Base-by-base conservation (phyloP, 2,329 filamentous ascomycete genomes). In the Ophiostoma novo-ulmi region DNA sequence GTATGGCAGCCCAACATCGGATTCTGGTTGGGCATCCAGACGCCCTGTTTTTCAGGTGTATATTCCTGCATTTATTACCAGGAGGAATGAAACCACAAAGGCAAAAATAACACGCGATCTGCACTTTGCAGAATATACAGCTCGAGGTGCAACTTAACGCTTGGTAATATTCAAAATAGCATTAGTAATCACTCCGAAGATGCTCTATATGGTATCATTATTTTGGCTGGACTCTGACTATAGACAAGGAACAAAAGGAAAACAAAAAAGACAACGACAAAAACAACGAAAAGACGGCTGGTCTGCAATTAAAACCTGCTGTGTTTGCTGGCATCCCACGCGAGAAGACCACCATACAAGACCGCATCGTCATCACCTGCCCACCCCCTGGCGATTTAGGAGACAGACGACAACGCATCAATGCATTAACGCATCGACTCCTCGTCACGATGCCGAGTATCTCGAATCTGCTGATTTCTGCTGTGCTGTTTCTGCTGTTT, bases 1-100 rank as follows among this genome's bases (percentile, higher is more conserved):
- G 26, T 63, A 63, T 63, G 58, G 58, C 58, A 63, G 58, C 58
- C 58, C 58, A 63, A 63, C 31, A 31, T 63, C 31, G 31, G 31
- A 31, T 8, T 22, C 7, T 63, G 58, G 58, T 63, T 63, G 58
- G 58, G 58, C 58, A 63, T 35, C 58, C 58, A 63, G 31, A 17
- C 58, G 58, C 52, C 52, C 31, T 63, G 26, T 31, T 61, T 61
- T 11, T 31, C 26, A 22, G n/a, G n/a, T 14, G 22, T 61, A 11
- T 31, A 31, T 31, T 26, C 55, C 13, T 61, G 55, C 44, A 48
- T 10, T 39, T 13, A 52, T 39, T 13, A 52, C 48, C 58, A 63
- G 1, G 31, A 31, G 31, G 31, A 31, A 31, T 31, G 31, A 31
- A 4, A 31, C 31, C 31, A 31, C 31, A 31, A 31, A 31, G 31